Evolutionary conservation across 805 yeast genomes (phyloP).

Genomic region (Candida adriatica): DNA sequence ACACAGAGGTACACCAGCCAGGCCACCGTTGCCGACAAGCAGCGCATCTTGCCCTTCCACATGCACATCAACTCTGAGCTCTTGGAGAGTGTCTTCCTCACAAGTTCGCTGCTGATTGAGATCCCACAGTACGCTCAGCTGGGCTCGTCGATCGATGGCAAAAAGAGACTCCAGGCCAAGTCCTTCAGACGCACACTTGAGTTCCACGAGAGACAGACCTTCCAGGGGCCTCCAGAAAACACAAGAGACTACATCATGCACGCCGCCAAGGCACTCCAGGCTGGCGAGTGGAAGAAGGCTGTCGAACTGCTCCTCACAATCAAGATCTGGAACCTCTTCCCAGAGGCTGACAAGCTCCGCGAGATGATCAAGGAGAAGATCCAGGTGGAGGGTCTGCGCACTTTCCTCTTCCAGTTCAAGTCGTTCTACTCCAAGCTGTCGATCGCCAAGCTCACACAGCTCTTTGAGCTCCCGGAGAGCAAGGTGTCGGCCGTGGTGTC

Average conservation of each 20-base stretch:
- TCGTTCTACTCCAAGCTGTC: conserved; percentile 71
- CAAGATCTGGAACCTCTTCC: conserved; percentile 80
- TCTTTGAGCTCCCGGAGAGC: conserved; percentile 56
- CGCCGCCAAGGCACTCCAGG: conserved; percentile 82
- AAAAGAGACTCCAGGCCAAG: conserved; percentile 62
- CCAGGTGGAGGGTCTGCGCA: conserved; percentile 85
- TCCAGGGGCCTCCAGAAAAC: conserved; percentile 97
- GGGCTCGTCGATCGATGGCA: conserved; percentile 45
- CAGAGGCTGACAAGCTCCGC: conserved; percentile 60
- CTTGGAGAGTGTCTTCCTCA: conserved; percentile 88
- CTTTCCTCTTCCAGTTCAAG: conserved; percentile 85
- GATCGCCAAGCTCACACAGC: conserved; percentile 50
- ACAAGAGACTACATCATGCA: conserved; percentile 89
- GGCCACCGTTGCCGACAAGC: conserved; percentile 55
- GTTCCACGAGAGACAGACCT: conserved; percentile 87
- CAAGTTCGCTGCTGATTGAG: conserved; percentile 83
- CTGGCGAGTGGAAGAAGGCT: conserved; percentile 84
- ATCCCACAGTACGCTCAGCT: conserved; percentile 83
- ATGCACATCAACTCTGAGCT: conserved; percentile 96
- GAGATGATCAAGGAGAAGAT: conserved; percentile 70
- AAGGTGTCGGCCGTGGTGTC: conserved; percentile 58
- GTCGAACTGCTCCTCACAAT: conserved; percentile 65
- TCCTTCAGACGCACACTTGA: conserved; percentile 89
- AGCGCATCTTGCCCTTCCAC: conserved; percentile 91
- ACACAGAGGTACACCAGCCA: conserved; percentile 56